Evolutionary conservation across 148 eudicot genomes (phyloP).

Genomic region (Tetragonia tetragonoides): DNA sequence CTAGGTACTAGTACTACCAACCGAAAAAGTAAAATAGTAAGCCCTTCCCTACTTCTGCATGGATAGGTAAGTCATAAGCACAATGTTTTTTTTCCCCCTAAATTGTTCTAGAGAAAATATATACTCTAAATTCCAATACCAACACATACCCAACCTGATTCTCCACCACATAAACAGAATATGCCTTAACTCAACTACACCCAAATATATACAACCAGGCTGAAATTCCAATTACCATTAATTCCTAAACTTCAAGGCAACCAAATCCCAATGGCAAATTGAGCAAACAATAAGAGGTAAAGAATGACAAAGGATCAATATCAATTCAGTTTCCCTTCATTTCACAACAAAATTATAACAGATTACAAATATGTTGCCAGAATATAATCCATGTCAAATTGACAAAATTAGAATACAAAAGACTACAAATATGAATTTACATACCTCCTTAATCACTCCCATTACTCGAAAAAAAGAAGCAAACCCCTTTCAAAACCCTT

Average conservation of each 20-base stretch:
- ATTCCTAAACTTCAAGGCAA: background rate
- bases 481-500: constrained; percentile 43
- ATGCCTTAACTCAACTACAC: background rate
- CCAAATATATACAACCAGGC: background rate
- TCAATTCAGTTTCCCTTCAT: constrained; percentile 6
- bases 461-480: background rate
- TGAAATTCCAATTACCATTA: background rate
- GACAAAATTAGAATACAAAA: background rate
- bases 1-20: background rate
- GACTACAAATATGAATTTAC: constrained; percentile 18
- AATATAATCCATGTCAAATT: constrained; percentile 8
- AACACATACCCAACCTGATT: background rate
- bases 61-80: background rate
- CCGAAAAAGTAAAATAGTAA: background rate
- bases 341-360: constrained; percentile 21
- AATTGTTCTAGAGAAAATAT: background rate
- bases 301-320: background rate
- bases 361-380: constrained; percentile 21
- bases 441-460: constrained; percentile 28
- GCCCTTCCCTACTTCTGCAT: background rate
- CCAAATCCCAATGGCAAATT: background rate
- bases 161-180: background rate
- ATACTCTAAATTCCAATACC: background rate
- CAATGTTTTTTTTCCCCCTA: background rate
- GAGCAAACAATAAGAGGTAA: background rate